Base-by-base conservation (phyloP, 2,329 filamentous ascomycete genomes). In the Fusarium sp. region DNA sequence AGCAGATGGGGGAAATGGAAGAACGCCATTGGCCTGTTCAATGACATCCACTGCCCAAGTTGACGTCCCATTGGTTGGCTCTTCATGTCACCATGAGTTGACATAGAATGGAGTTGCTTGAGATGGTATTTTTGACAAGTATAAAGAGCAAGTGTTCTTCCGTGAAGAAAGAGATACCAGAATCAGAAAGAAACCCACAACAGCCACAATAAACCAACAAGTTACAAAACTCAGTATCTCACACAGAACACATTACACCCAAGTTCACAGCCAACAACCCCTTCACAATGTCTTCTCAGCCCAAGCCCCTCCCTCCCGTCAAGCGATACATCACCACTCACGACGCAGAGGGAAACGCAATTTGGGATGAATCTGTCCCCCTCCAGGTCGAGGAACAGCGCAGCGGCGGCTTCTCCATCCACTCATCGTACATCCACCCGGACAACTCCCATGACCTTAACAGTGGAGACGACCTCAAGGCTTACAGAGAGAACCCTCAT, bases 241-340 rank as follows among this genome's bases (percentile, higher is more conserved):
- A 22, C 11, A n/a, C 30, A 20, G 8, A 61, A 17, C 27, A 35
- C 22, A 25, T 50, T 32, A 17, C 38, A 27, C 38, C 32, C 40
- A 30, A 40, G 20, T 11, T 35, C 22, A 33, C 15, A 33, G 37
- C 30, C 38, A 63, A 33, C 37, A 64, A 11, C 33, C 32, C 45
- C n/a, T 17, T 14, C 45, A 59, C 62, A 14, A 74, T 74, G 69
- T 66, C 68, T 50, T 71, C 72, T 6, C 52, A 68, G n/a, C 20
- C 70, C 8, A 40, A 73, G 35, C 40, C 68, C 32, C 73, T 76
- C 12, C 71, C 69, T 45, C 61, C 68, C 15, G 35, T 78, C 66
- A 68, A 47, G 43, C 69, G 72, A 22, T 74, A 72, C 61, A 76
- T 78, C 67, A 74, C 76, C 33, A 74, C 70, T 2, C 73, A 76